These are phyloP conservation scores for Rehmannia glutinosa DNA, from an alignment of 257 asterid species.

Conservation along the genomic window DNA sequence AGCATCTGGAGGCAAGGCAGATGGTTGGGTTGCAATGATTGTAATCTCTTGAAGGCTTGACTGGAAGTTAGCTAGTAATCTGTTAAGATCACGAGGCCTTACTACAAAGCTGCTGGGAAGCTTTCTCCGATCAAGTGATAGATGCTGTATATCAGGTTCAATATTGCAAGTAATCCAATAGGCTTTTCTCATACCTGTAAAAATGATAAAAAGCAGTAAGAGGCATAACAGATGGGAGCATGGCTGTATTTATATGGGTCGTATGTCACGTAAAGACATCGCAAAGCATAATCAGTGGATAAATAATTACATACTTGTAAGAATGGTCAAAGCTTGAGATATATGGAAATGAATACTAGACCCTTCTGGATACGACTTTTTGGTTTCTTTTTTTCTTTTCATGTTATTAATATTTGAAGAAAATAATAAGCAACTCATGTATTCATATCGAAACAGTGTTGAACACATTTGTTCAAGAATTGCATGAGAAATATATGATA, in stretches of 20 bases:
- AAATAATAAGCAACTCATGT: no score
- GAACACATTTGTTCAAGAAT: neutral
- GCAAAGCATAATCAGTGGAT: neutral
- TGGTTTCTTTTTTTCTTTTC: neutral
- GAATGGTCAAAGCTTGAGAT: neutral
- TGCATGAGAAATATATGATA: neutral
- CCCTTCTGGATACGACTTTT: neutral
- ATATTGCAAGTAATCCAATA: constrained; percentile 88
- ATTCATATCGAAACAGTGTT: no score
- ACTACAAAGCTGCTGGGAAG: constrained; percentile 89
- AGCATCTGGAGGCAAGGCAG: constrained; percentile 57
- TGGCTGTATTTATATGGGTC: neutral
- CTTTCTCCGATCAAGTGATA: constrained; percentile 78
- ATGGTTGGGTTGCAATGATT: constrained; percentile 71
- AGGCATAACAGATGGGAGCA: neutral
- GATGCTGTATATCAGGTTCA: constrained; percentile 83
- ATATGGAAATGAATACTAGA: neutral
- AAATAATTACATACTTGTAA: neutral
- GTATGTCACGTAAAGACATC: constrained; percentile 1
- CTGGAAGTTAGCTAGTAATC: constrained; percentile 79
- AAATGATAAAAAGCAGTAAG: constrained; percentile 15
- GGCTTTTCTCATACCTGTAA: constrained; percentile 78
- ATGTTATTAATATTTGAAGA: no score
- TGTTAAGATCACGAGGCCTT: constrained; percentile 86
- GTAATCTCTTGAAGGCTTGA: constrained; percentile 93